phyloP scores from a whole-genome alignment of 805 yeast genomes.

The Pichia nanzhaoensis region DNA sequence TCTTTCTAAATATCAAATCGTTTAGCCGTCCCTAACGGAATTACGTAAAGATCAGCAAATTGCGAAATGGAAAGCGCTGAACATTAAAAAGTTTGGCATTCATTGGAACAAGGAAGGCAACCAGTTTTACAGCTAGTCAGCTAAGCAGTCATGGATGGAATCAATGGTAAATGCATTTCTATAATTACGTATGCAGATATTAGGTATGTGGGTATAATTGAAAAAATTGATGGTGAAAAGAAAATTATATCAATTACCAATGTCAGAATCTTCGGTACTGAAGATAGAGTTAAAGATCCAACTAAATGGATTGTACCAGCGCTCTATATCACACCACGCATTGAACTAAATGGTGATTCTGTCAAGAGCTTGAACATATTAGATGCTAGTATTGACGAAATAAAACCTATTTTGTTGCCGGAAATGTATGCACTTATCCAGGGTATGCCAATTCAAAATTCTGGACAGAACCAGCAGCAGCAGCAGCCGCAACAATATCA shows the following conservation, averaged over 20 bases:
- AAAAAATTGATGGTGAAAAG: constrained; percentile 80
- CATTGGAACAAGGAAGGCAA: no score
- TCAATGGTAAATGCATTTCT: constrained; percentile 84
- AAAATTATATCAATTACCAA: constrained; percentile 79
- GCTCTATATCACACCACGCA: constrained; percentile 61
- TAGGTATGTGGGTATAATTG: constrained; percentile 85
- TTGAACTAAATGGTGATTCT: constrained; percentile 85
- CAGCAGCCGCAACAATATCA: constrained; percentile 14
- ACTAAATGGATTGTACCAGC: constrained; percentile 67
- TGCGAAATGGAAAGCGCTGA: no score
- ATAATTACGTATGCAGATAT: constrained; percentile 72
- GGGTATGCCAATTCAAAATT: constrained; percentile 1
- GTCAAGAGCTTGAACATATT: constrained; percentile 84
- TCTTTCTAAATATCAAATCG: no score
- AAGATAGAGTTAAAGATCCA: constrained; percentile 74
- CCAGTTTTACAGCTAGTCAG: no score
- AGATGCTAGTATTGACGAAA: constrained; percentile 61
- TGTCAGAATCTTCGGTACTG: constrained; percentile 86
- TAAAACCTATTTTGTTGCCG: constrained; percentile 45
- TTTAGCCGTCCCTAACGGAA: no score
- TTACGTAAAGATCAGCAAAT: no score
- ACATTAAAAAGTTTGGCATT: no score
- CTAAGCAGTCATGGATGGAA: constrained; percentile 60
- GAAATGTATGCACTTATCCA: constrained; percentile 17
- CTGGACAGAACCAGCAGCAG: constrained; percentile 11